Percentiles rank a stretch among this genome's conserved stretches.
Evolutionary conservation across 2,329 filamentous ascomycete species (phyloP).

Genomic region (Sporothrix luriei): DNA sequence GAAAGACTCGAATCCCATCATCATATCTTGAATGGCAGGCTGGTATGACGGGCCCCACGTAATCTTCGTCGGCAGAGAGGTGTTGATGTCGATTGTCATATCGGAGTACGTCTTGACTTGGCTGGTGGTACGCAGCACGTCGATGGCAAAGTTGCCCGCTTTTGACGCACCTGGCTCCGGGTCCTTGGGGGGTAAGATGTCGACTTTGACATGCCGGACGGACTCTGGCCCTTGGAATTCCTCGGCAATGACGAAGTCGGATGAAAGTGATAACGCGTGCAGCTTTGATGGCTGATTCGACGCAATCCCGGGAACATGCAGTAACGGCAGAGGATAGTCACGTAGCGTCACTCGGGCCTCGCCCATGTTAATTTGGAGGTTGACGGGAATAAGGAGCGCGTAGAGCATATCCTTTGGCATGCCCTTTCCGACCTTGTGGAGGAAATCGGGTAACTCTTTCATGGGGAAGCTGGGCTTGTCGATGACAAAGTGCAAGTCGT

Average conservation of each 20-base stretch:
- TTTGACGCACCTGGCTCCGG: conserved; percentile 58
- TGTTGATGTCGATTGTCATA: conserved; percentile 90
- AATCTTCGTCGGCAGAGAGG: conserved; percentile 84
- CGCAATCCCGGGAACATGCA: conserved; percentile 85
- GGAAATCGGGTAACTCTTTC: conserved; percentile 76
- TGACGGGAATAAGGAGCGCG: conserved; percentile 85
- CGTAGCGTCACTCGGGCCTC: conserved; percentile 84
- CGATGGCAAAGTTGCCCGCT: conserved; percentile 73
- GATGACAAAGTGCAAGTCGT: conserved; percentile 79
- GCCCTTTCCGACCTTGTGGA: conserved; percentile 91
- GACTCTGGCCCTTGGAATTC: conserved; percentile 83
- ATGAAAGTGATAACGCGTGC: conserved; percentile 79
- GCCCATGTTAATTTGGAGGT: conserved; percentile 83
- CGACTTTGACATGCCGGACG: conserved; percentile 75
- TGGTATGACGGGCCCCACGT: conserved; percentile 98
- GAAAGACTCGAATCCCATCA: conserved; percentile 98
- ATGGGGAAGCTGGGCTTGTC: conserved; percentile 94
- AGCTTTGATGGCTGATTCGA: conserved; percentile 75
- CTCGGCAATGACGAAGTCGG: conserved; percentile 94
- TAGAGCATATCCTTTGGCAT: conserved; percentile 93
- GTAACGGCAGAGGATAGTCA: conserved; percentile 88
- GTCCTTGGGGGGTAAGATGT: conserved; percentile 74
- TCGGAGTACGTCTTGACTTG: conserved; percentile 97
- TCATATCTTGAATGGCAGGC: conserved; percentile 97
- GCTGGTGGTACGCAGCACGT: conserved; percentile 86